These are phyloP conservation scores for Pezicula neosporulosa DNA, from an alignment of 2,329 filamentous ascomycete genomes.

Conservation along the genomic window DNA sequence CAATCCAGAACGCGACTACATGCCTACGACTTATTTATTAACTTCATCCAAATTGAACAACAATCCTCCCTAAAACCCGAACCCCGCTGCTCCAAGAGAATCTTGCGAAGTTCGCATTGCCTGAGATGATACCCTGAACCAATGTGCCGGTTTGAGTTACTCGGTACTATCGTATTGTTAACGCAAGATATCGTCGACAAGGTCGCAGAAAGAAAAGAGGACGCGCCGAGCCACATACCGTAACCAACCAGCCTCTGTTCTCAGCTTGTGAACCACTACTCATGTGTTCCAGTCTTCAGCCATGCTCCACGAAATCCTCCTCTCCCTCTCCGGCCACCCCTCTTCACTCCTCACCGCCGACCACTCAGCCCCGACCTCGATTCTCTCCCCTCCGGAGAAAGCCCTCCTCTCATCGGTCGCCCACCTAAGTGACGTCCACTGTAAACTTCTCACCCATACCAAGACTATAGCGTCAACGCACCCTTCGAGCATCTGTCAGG, in stretches of 20 bases:
- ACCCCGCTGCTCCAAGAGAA: too few relatives aligned
- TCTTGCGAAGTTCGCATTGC: too few relatives aligned
- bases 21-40: too few relatives aligned
- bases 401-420: slow-evolving; percentile 76
- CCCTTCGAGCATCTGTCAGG: slow-evolving; percentile 79
- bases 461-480: slow-evolving; percentile 67
- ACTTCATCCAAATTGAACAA: too few relatives aligned
- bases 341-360: slow-evolving; percentile 74
- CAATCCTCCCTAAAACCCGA: too few relatives aligned
- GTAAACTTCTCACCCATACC: slow-evolving; percentile 65
- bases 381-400: slow-evolving; percentile 74
- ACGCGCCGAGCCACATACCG: not conserved
- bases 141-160: not conserved
- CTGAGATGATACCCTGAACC: not conserved
- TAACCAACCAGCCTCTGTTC: not conserved
- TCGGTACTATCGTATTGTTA: not conserved
- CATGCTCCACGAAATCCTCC: slow-evolving; percentile 98
- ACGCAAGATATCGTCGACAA: not conserved
- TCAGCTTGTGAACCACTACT: not conserved
- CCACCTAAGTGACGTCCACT: slow-evolving; percentile 74
- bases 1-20: too few relatives aligned
- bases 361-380: slow-evolving; percentile 41
- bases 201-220: not conserved
- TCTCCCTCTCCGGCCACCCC: slow-evolving; percentile 90
- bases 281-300: not conserved